Evolutionary conservation across 371 early-diverging fungal genomes (phyloP).

Genomic region (Apophysomyces ossiformis): DNA sequence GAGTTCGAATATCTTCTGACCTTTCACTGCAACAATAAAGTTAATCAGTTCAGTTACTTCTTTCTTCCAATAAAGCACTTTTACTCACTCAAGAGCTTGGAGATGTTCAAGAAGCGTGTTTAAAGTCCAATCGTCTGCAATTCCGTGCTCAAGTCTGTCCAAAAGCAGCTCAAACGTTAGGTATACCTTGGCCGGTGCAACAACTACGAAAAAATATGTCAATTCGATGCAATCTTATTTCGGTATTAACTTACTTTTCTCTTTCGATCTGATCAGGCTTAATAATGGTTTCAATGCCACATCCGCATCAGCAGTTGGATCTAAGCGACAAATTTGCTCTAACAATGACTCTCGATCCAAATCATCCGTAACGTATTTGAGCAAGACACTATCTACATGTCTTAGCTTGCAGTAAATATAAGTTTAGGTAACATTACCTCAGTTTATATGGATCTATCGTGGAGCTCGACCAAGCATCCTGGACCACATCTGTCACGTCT

Average conservation of each 20-base stretch:
- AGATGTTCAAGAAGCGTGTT: neutral
- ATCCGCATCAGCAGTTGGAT: neutral
- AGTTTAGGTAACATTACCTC: neutral
- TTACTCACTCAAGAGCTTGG: neutral
- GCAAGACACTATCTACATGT: neutral
- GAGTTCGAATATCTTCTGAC: neutral
- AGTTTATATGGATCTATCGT: neutral
- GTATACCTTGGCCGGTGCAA: neutral
- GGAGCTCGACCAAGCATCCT: neutral
- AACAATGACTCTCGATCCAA: neutral
- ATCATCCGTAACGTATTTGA: neutral
- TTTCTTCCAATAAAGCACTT: neutral
- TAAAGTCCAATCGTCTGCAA: conserved; percentile 6
- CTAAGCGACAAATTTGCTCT: neutral
- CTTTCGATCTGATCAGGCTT: neutral
- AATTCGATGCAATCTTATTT: neutral
- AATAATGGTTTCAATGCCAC: neutral
- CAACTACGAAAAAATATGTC: neutral
- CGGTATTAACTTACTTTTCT: neutral
- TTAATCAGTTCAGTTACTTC: neutral
- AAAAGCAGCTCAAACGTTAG: neutral
- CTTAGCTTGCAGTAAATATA: neutral
- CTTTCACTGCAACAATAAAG: neutral
- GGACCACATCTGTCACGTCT: neutral
- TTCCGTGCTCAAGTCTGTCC: conserved; percentile 3